A percentile compares a stretch with the other conserved stretches of the same genome.
Conservation (phyloP, 108 stramenopile genomes). For the Fistulifera solaris region DNA sequence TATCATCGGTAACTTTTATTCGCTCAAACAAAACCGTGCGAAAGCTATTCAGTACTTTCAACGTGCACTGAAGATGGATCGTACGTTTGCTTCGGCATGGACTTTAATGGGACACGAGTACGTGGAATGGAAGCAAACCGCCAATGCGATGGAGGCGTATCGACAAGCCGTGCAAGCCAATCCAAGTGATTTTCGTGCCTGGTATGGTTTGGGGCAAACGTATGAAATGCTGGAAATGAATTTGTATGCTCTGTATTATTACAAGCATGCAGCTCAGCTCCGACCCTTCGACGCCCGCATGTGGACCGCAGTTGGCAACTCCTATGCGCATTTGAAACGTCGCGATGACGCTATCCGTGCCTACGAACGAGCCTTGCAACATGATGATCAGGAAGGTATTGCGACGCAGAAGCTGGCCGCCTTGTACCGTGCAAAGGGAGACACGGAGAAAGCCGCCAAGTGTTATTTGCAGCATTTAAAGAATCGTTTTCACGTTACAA, state of each 20-base stretch:
- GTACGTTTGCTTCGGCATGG: conserved; percentile 90
- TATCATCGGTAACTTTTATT: conserved; percentile 96
- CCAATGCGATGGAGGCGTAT: conserved; percentile 95
- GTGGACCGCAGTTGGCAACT: conserved; percentile 95
- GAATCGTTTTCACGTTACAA: conserved; percentile 57
- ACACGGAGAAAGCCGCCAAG: conserved; percentile 81
- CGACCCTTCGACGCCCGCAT: conserved; percentile 96
- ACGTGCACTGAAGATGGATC: conserved; percentile 85
- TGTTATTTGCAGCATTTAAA: conserved; percentile 86
- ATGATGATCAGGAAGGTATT: conserved; percentile 88
- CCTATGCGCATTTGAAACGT: conserved; percentile 65
- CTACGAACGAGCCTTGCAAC: conserved; percentile 82
- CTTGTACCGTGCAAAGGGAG: conserved; percentile 29
- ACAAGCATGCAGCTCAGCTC: conserved; percentile 85
- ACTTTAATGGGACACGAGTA: conserved; percentile 98
- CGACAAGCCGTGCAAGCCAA: conserved; percentile 92
- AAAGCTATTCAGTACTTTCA: conserved; percentile 95
- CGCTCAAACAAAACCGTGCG: conserved; percentile 88
- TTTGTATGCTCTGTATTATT: conserved; percentile 93
- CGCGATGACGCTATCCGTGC: conserved; percentile 78
- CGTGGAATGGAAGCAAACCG: conserved; percentile 94
- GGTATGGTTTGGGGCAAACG: conserved; percentile 98
- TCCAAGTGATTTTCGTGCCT: conserved; percentile 92
- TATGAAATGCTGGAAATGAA: conserved; percentile 96
- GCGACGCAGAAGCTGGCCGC: conserved; percentile 88